Base-by-base conservation (phyloP, 768 basidiomycete species). In the Termitomyces sp. region DNA sequence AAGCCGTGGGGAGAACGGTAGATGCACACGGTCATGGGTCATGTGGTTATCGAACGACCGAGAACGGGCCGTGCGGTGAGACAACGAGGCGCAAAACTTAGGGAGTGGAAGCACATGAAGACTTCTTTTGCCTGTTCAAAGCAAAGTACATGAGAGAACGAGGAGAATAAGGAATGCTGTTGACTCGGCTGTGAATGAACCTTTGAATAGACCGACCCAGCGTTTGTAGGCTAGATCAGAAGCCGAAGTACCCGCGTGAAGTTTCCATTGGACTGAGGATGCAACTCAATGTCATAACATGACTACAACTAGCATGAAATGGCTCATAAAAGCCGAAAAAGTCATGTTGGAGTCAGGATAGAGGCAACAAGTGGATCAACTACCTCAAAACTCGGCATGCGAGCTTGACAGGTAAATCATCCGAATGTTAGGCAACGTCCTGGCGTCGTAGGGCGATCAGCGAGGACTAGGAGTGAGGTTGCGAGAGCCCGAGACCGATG, bases 11-110 rank as follows among this genome's bases (percentile, higher is more conserved):
- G 17, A 27, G 34, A 37, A 49, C n/a, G n/a, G n/a, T n/a, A n/a
- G n/a, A n/a, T 23, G 25, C n/a, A 25, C 37, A 16, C 8, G 52
- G 56, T 57, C 56, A 61, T 61, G 59, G 48, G 59, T 57, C 56
- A 61, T 61, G 59, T 42, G 59, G 45, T 40, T 50, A 54, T 50
- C 21, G 32, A n/a, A 34, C 11, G 43, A 41, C 29, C 32, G 21
- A 52, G 31, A 43, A 46, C 59, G 59, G 59, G 53, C 59, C 59
- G 59, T 25, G 16, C 23, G 31, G 32, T 37, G 52, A 45, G 46
- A 54, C 25, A 29, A 45, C 2, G 21, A 38, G 34, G 35, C 4
- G 23, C 17, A 25, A 5, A 10, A 41, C 7, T 43, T 27, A 12
- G 14, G 17, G 5, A 37, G 10, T 31, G 11, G 37, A 41, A 55